These are phyloP conservation scores for Hemileccinum rubropunctum DNA, from an alignment of 768 basidiomycete species.

Conservation along the genomic window DNA sequence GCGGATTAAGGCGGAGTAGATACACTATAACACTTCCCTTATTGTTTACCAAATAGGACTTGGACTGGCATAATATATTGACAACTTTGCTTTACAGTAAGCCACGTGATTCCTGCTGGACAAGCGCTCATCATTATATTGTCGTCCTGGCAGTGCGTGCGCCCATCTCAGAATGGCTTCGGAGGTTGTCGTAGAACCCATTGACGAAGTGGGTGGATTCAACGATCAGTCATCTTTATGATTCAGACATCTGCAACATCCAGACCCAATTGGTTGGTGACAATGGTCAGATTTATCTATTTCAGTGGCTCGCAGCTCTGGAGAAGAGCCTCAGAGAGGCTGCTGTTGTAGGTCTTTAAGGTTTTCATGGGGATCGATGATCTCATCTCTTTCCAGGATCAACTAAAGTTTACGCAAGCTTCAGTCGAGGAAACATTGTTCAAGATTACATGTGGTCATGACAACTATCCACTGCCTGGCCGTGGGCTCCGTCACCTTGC, in stretches of 20 bases:
- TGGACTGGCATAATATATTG: no score
- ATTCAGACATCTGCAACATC: conserved; percentile 9
- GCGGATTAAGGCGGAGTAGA: conserved; percentile 23
- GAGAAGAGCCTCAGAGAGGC: conserved; percentile 55
- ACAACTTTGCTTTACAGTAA: no score
- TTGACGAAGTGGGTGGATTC: conserved; percentile 30
- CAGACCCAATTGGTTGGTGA: conserved; percentile 71
- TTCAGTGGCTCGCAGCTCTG: conserved; percentile 75
- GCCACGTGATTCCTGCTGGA: no score
- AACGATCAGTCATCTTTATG: background rate
- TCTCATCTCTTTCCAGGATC: conserved; percentile 44
- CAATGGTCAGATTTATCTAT: conserved; percentile 77
- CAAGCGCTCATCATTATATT: background rate
- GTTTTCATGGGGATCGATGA: background rate
- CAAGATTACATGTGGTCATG: conserved; percentile 62
- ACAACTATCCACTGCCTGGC: conserved; percentile 79
- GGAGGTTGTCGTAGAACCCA: conserved; percentile 25
- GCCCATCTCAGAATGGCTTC: conserved; percentile 22
- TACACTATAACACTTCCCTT: background rate
- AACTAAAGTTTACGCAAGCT: conserved; percentile 61
- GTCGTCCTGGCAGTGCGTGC: background rate
- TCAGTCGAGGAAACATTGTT: conserved; percentile 62
- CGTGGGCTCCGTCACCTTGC: conserved; percentile 80
- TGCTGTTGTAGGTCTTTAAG: conserved; percentile 45
- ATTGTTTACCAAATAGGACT: no score